Evolutionary conservation across 2,329 filamentous ascomycete species (phyloP).

Genomic region (Colletotrichum karsti): DNA sequence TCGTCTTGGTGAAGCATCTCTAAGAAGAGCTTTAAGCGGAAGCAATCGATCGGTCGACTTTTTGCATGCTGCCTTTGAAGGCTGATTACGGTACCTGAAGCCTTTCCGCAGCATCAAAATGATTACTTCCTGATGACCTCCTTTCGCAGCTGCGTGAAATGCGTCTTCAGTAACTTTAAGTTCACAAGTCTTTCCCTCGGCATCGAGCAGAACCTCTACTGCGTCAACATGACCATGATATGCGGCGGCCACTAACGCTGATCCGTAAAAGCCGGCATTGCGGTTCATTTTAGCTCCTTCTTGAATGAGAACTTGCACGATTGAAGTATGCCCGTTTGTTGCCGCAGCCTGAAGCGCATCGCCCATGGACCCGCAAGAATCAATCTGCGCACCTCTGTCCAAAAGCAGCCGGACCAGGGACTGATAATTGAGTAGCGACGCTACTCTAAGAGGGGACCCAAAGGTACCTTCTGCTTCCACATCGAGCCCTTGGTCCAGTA

Average conservation of each 20-base stretch:
- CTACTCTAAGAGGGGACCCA: not conserved
- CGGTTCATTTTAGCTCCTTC: not conserved
- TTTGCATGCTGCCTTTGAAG: no score
- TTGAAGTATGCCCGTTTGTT: not conserved
- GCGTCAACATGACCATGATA: not conserved
- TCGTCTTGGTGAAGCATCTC: no score
- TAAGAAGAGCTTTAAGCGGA: no score
- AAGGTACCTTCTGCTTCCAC: not conserved
- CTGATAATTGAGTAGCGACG: not conserved
- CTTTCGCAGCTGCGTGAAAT: not conserved
- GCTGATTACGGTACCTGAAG: not conserved
- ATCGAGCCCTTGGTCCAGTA: not conserved
- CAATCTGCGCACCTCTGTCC: not conserved
- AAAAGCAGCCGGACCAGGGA: not conserved
- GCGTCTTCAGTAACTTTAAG: not conserved
- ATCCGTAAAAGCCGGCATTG: not conserved
- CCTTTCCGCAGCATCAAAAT: not conserved
- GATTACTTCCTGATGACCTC: not conserved
- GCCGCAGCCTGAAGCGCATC: not conserved
- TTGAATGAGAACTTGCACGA: not conserved
- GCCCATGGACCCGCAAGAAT: not conserved
- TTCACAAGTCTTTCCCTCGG: not conserved
- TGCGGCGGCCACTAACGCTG: not conserved
- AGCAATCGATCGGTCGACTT: no score
- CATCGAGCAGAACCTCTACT: not conserved